Evolutionary conservation across 2,329 filamentous ascomycete species (phyloP).

Genomic region (Fusarium kyushuense): DNA sequence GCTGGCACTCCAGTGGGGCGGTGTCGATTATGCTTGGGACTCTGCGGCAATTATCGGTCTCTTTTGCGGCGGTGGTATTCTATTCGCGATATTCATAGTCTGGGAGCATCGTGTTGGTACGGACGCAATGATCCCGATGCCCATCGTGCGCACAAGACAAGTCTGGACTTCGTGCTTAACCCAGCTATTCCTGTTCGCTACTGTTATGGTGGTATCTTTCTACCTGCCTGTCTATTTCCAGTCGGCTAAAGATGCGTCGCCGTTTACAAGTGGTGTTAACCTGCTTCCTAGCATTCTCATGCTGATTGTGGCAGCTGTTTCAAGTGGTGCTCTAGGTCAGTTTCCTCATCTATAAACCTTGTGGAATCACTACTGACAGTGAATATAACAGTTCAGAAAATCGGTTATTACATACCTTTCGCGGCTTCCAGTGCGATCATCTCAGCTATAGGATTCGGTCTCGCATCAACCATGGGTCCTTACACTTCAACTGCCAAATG

Average conservation of each 20-base stretch:
- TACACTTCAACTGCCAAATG: constrained; percentile 54
- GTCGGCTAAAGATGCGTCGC: constrained; percentile 54
- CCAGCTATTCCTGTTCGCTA: constrained; percentile 57
- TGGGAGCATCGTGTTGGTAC: constrained; percentile 61
- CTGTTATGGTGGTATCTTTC: constrained; percentile 60
- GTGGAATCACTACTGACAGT: constrained; percentile 3
- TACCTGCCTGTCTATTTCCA: constrained; percentile 67
- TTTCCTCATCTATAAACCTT: not conserved
- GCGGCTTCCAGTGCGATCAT: constrained; percentile 53
- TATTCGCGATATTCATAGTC: constrained; percentile 57
- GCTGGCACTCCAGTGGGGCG: constrained; percentile 66
- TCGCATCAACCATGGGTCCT: constrained; percentile 57
- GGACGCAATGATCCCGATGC: constrained; percentile 62
- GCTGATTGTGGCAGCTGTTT: constrained; percentile 43
- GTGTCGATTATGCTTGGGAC: constrained; percentile 60
- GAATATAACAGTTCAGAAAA: constrained; percentile 35
- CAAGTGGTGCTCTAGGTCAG: constrained; percentile 43
- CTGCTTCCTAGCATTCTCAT: constrained; percentile 48
- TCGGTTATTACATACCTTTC: constrained; percentile 60
- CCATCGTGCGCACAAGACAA: constrained; percentile 57
- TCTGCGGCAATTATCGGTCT: constrained; percentile 59
- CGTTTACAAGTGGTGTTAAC: constrained; percentile 48
- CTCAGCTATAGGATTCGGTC: constrained; percentile 53
- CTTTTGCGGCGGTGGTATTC: constrained; percentile 57
- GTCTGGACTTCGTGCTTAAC: constrained; percentile 59